Conservation (phyloP, 2,329 filamentous ascomycete species). For the Neoscytalidium dimidiatum region DNA sequence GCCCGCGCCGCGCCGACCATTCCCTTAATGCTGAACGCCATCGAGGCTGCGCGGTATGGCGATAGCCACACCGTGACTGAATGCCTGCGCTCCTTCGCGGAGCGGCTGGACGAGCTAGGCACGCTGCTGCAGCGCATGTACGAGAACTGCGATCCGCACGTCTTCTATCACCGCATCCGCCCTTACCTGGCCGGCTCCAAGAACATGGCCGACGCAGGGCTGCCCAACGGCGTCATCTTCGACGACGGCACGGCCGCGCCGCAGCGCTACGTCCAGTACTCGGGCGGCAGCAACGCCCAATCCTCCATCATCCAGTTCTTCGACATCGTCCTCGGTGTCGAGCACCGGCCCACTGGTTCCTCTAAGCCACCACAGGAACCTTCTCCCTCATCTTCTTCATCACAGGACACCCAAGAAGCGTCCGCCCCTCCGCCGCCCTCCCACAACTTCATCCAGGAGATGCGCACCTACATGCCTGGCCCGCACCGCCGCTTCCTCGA, state of each 20-base stretch:
- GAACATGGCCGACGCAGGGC: slow-evolving; percentile 93
- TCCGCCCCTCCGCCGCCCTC: slow-evolving; percentile 49
- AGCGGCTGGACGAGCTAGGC: slow-evolving; percentile 83
- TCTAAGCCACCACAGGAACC: slow-evolving; percentile 54
- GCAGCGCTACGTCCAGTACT: slow-evolving; percentile 75
- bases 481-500: slow-evolving; percentile 86
- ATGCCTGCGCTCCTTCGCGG: slow-evolving; percentile 79
- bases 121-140: slow-evolving; percentile 84
- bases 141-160: slow-evolving; percentile 88
- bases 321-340: slow-evolving; percentile 84
- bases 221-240: slow-evolving; percentile 85
- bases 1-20: slow-evolving; percentile 85
- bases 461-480: slow-evolving; percentile 96
- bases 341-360: slow-evolving; percentile 86
- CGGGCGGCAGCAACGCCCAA: slow-evolving; percentile 94
- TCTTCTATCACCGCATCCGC: slow-evolving; percentile 96
- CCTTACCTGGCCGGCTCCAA: slow-evolving; percentile 95
- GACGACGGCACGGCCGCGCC: slow-evolving; percentile 70
- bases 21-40: slow-evolving; percentile 84
- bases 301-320: slow-evolving; percentile 98
- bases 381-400: no score
- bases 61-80: slow-evolving; percentile 72
- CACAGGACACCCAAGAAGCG: slow-evolving; percentile 45
- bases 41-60: slow-evolving; percentile 72
- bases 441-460: slow-evolving; percentile 94